Base-by-base conservation (phyloP, 331 rosid genomes). In the Malus hybrid region DNA sequence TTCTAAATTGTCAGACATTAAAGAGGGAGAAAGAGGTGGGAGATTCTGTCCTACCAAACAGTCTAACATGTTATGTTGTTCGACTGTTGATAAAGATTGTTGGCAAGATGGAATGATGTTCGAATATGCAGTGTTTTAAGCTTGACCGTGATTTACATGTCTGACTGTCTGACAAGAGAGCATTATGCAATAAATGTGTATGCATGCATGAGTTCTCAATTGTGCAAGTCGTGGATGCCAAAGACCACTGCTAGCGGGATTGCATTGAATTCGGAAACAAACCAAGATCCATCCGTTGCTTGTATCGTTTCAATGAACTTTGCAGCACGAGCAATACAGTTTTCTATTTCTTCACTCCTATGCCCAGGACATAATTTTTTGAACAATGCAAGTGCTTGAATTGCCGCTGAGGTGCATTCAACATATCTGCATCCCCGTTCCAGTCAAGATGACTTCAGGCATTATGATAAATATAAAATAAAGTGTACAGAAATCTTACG, bases 401-500 rank as follows among this genome's bases (percentile, higher is more conserved):
- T 81, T 33, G 82, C 82, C 22, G 81, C 81, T 24, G 85, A 81
- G 66, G 85, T 77, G 72, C 85, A 81, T 60, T 81, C 85, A 10
- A 81, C 81, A 52, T 81, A 81, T 68, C 85, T 81, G 63, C 73
- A 67, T 28, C 60, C 7, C 34, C 79, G 61, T 19, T 67, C 69
- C 34, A 64, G 73, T 27, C 33, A 50, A 46, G 61, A 66, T 61
- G 14, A 63, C 32, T 32, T 71, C 59, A 39, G 42, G 34, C 13
- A 10, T 36, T 7, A 31, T 7, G 65, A 55, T 33, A 52, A 31
- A 70, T 69, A 36, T 54, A 63, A 31, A 55, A 24, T 31, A 8
- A 72, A 57, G 56, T 36, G 28, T 81, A 55, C 52, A 32, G 70
- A 70, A 76, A 36, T 52, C 84, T 71, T 67, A 81, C 75, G 78